Evolutionary conservation across 768 basidiomycete species (phyloP), one percentile per base, ranked within the genome.

Genomic region (Rhodotorula toruloides): DNA sequence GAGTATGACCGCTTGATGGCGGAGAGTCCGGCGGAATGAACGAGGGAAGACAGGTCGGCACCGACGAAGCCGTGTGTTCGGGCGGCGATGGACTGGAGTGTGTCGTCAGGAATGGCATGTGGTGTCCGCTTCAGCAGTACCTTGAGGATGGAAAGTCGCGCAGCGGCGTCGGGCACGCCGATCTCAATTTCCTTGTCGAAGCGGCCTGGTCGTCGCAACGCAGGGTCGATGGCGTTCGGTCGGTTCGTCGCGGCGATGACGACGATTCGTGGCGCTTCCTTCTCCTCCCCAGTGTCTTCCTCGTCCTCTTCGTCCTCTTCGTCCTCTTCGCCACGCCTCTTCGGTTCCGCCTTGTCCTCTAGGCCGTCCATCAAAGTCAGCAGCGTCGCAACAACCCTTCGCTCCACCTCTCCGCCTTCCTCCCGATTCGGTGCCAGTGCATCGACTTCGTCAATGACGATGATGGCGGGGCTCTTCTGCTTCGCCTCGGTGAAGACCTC

Each of bases 181-280:
- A 98, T 92, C 76, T 98, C 94, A 49, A 98, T 88, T 77, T 98
- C 94, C 67, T 90, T 82, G 77, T 97, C 92, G 74, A 97, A 94
- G 66, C 92, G 80, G 8, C 92, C 92, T 21, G 92, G 92, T 39
- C 92, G 79, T 54, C 92, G 81, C 57, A 97, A 79, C 0, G 92
- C 92, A 49, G 93, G 92, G 76, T 97, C 92, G 56, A 97, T 92
- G 16, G 92, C 90, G 74, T 97, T 96, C 10, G 90, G 92, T 29
- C 92, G 82, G 77, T 97, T 96, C 4, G 92, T 98, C 1, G 96
- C 96, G 1, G 91, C 96, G 66, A 99, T 89, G 42, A 99, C 90
- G 8, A 98, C 88, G 19, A 99, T 90, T 66, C 88, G 82, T 17
- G 66, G 66, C 49, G 42, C 44, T 58, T 63, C 65, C 29, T 52